Base-by-base conservation (phyloP, 192 early-diverging fungal genomes). In the Rhizophagus sp. region DNA sequence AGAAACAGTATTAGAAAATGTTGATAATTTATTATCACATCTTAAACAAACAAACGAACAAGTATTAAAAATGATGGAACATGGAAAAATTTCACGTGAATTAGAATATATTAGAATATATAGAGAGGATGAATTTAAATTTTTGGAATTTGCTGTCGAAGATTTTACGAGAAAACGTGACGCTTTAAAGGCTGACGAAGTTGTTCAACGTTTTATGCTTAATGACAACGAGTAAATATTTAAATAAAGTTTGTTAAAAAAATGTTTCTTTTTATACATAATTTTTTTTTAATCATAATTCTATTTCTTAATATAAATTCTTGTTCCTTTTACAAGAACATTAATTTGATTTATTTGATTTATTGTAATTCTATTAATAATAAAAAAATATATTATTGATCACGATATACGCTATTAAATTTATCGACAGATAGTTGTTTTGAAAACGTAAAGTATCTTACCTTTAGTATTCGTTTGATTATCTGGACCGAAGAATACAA, bases 401-500 rank as follows among this genome's bases (percentile, higher is more conserved):
- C 4, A 19, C 52, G 7, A 44, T 44, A 44, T 44, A 44, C 36
- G 36, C 36, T 10, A 44, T 44, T 0, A 44, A n/a, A 44, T 44
- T 3, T 44, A 44, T 44, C 41, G 41, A 10, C 10, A 8, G 41
- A 44, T 44, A 10, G 41, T 44, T 10, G 7, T 44, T 44, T 44
- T 44, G 41, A 44, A 44, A 44, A 9, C 41, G 41, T 44, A 44
- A 44, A 44, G 41, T 10, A 11, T 12, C 11, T 19, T 6, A 57
- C 15, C 4, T 57, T 57, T 57, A 19, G 3, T 57, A 4, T 57
- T 57, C 52, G 52, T 22, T 57, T 57, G 52, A 57, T 57, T 22
- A 57, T 57, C 52, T 22, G 52, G 52, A n/a, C 52, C 67, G 34
- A 79, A 79, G 30, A 79, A 70, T 9, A 79, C 50, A 1, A 94